A percentile compares a stretch with the other conserved stretches of the same genome.
Evolutionary conservation across 352 stramenopile genomes (phyloP).

Genomic region (Phytophthora citrophthora): DNA sequence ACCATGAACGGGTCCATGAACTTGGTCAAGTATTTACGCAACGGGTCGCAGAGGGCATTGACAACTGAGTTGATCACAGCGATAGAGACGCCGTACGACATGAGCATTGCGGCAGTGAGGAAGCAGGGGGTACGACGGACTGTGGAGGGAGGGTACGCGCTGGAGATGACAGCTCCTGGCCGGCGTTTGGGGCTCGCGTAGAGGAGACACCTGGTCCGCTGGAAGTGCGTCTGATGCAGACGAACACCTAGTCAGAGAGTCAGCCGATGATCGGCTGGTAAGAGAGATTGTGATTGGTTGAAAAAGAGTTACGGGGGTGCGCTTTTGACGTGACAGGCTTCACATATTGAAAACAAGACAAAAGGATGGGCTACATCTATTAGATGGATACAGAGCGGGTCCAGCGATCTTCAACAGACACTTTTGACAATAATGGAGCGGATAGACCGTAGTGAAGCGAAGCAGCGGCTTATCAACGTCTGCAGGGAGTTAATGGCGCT

Average conservation of each 20-base stretch:
- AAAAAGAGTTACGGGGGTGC: constrained; percentile 4
- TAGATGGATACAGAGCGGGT: constrained; percentile 15
- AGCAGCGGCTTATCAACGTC: constrained; percentile 37
- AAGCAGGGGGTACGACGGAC: not conserved
- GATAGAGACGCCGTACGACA: constrained; percentile 76
- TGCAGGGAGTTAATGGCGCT: constrained; percentile 37
- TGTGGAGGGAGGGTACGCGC: constrained; percentile 7
- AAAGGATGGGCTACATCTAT: constrained; percentile 3
- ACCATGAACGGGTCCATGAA: constrained; percentile 88
- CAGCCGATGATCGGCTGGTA: constrained; percentile 3
- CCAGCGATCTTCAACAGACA: constrained; percentile 26
- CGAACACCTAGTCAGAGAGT: constrained; percentile 25
- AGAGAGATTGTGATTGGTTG: constrained; percentile 11
- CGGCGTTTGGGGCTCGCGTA: constrained; percentile 14
- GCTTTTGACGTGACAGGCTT: constrained; percentile 4
- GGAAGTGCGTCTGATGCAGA: constrained; percentile 16
- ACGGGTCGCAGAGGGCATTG: constrained; percentile 77
- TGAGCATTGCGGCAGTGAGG: constrained; percentile 40
- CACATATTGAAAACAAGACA: constrained; percentile 25
- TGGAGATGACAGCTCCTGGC: constrained; percentile 10
- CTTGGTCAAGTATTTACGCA: constrained; percentile 86
- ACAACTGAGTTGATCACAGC: constrained; percentile 83
- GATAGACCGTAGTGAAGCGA: constrained; percentile 29
- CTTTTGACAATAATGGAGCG: constrained; percentile 9
- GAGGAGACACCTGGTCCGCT: constrained; percentile 17